These are phyloP conservation scores for Colletotrichum navitas DNA, from an alignment of 2,329 filamentous ascomycete genomes.

Conservation along the genomic window DNA sequence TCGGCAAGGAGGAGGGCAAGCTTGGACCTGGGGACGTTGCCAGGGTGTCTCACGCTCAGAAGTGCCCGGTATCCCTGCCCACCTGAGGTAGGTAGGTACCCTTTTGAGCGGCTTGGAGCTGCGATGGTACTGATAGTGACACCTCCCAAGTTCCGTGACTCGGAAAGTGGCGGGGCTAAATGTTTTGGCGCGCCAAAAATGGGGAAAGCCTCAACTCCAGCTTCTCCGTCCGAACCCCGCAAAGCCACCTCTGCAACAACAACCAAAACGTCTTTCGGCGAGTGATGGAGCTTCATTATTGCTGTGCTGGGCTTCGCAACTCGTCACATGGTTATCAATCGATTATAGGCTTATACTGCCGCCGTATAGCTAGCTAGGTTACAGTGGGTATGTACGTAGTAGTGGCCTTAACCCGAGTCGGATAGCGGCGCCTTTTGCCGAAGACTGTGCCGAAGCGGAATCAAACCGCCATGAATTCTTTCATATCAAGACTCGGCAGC, in stretches of 20 bases:
- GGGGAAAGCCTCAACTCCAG: constrained; percentile 24
- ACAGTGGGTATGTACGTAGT: not conserved
- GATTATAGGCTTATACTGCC: not conserved
- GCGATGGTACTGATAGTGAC: not conserved
- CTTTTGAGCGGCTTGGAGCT: not conserved
- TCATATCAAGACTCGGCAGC: not conserved
- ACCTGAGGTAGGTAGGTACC: too few relatives aligned
- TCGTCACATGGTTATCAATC: not conserved
- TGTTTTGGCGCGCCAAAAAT: constrained; percentile 35
- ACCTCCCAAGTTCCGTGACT: constrained; percentile 36
- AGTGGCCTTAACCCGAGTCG: constrained; percentile 7
- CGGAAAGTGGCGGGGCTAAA: constrained; percentile 43
- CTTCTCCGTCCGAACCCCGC: constrained; percentile 31
- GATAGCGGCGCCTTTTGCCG: constrained; percentile 37
- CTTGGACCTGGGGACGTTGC: constrained; percentile 22
- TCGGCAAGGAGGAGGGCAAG: constrained; percentile 32
- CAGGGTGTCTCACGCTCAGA: constrained; percentile 13
- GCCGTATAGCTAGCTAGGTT: not conserved
- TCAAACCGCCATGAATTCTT: not conserved
- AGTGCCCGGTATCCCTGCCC: constrained; percentile 8
- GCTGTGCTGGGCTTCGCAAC: not conserved
- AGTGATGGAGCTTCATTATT: not conserved
- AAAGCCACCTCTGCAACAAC: constrained; percentile 16
- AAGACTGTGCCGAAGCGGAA: constrained; percentile 31
- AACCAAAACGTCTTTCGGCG: not conserved